A percentile compares a stretch with the other conserved stretches of the same genome.
Conservation (phyloP, 352 stramenopile genomes). For the Globisporangium polare region DNA sequence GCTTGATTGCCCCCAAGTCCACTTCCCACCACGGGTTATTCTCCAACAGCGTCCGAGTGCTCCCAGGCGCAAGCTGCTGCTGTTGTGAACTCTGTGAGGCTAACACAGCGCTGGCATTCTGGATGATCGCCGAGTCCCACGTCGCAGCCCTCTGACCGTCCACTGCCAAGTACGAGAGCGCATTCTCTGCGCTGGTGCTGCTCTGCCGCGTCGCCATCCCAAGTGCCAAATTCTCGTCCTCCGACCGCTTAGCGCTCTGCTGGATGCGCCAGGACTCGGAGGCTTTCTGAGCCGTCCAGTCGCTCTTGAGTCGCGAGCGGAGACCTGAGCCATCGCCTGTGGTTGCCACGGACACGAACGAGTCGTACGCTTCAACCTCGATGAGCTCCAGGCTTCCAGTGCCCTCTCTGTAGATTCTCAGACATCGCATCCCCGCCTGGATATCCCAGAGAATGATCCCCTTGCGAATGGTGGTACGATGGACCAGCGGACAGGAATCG, state of each 20-base stretch:
- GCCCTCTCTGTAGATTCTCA: slow-evolving; percentile 55
- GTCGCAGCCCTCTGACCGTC: slow-evolving; percentile 28
- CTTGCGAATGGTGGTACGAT: slow-evolving; percentile 27
- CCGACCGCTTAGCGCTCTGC: slow-evolving; percentile 43
- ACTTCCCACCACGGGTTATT: slow-evolving; percentile 70
- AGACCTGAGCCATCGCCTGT: slow-evolving; percentile 41
- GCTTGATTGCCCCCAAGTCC: slow-evolving; percentile 40
- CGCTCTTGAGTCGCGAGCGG: slow-evolving; percentile 39
- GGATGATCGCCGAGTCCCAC: slow-evolving; percentile 42
- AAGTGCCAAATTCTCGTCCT: slow-evolving; percentile 56
- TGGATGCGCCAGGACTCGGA: slow-evolving; percentile 51
- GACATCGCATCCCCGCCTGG: slow-evolving; percentile 31
- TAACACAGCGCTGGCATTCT: neutral
- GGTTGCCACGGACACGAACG: slow-evolving; percentile 38
- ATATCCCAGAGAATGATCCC: slow-evolving; percentile 46
- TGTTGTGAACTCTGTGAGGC: neutral
- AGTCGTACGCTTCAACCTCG: slow-evolving; percentile 53
- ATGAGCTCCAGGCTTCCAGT: slow-evolving; percentile 27
- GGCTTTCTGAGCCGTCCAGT: slow-evolving; percentile 33
- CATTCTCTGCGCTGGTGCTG: slow-evolving; percentile 33
- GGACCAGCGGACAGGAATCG: slow-evolving; percentile 28
- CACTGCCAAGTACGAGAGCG: slow-evolving; percentile 44
- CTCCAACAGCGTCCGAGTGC: slow-evolving; percentile 38
- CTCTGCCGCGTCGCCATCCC: slow-evolving; percentile 64
- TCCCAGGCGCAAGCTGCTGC: slow-evolving; percentile 27